Evolutionary conservation across 1,284 basidiomycete genomes (phyloP).

Genomic region (Ustilago cynodontis): DNA sequence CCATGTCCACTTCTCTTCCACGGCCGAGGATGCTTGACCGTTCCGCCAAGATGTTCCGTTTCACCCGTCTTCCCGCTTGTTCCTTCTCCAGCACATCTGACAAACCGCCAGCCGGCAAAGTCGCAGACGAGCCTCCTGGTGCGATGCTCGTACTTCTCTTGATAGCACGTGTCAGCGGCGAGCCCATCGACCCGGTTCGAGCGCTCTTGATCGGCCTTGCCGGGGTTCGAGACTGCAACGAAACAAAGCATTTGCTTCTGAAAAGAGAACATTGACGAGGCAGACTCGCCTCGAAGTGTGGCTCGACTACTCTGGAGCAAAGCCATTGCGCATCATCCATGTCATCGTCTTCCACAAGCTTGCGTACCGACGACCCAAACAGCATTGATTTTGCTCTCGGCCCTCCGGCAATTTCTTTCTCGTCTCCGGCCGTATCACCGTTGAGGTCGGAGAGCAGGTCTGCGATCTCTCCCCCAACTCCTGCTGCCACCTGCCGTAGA

Average conservation of each 20-base stretch:
- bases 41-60: conserved; percentile 26
- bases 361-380: conserved; percentile 48
- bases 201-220: conserved; percentile 23
- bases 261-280: conserved; percentile 59
- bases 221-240: conserved; percentile 44
- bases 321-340: conserved; percentile 67
- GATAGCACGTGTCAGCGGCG: conserved; percentile 20
- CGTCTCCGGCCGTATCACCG: conserved; percentile 5
- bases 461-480: conserved; percentile 31
- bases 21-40: conserved; percentile 31
- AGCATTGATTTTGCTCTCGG: conserved; percentile 1
- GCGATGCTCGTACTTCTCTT: conserved; percentile 20
- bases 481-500: conserved; percentile 41
- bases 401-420: neutral
- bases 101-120: conserved; percentile 11
- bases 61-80: conserved; percentile 32
- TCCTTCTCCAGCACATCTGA: conserved; percentile 47
- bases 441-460: conserved; percentile 24
- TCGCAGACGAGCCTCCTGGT: neutral
- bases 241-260: conserved; percentile 62
- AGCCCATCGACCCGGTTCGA: conserved; percentile 16
- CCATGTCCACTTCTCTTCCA: conserved; percentile 51
- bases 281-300: conserved; percentile 45
- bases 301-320: conserved; percentile 60
- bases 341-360: conserved; percentile 51